These are phyloP conservation scores for Chimonanthus salicifolius DNA, from an alignment of 164 flowering plant species.

Conservation along the genomic window DNA sequence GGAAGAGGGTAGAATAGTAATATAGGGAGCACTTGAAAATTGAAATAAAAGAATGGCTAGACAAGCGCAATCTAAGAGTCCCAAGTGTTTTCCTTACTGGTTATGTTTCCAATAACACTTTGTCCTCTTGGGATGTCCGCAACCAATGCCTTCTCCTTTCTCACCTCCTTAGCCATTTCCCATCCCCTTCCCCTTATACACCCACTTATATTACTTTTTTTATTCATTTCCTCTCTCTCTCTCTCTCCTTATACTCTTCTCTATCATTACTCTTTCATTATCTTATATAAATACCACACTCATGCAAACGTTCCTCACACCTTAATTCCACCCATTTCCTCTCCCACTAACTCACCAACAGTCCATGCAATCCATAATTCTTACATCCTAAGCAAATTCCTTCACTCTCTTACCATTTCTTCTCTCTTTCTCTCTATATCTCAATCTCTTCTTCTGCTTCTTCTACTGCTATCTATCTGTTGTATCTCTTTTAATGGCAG, in stretches of 20 bases:
- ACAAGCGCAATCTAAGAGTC: slow-evolving; percentile 28
- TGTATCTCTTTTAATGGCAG: slow-evolving; percentile 31
- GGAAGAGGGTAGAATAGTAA: too few species aligned
- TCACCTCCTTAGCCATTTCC: slow-evolving; percentile 3
- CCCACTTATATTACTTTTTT: too few species aligned
- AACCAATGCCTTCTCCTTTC: slow-evolving; percentile 21
- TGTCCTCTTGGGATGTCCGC: slow-evolving; percentile 57
- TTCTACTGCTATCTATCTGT: background rate
- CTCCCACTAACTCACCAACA: slow-evolving; percentile 1
- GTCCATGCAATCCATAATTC: slow-evolving; percentile 1
- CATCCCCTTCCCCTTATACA: background rate
- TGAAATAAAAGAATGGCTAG: background rate
- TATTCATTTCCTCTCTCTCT: background rate
- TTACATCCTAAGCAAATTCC: background rate
- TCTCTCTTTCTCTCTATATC: background rate
- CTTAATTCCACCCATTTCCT: background rate
- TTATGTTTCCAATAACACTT: slow-evolving; percentile 38
- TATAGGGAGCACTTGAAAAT: too few species aligned
- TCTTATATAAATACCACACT: slow-evolving; percentile 33
- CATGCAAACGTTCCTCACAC: slow-evolving; percentile 20
- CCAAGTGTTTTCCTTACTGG: slow-evolving; percentile 27
- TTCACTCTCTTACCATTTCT: background rate
- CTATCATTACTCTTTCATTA: background rate
- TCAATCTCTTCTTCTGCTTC: slow-evolving; percentile 11
- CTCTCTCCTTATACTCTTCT: background rate